phyloP scores from a whole-genome alignment of 306 rosid genomes.

The Trifolium subterraneum region DNA sequence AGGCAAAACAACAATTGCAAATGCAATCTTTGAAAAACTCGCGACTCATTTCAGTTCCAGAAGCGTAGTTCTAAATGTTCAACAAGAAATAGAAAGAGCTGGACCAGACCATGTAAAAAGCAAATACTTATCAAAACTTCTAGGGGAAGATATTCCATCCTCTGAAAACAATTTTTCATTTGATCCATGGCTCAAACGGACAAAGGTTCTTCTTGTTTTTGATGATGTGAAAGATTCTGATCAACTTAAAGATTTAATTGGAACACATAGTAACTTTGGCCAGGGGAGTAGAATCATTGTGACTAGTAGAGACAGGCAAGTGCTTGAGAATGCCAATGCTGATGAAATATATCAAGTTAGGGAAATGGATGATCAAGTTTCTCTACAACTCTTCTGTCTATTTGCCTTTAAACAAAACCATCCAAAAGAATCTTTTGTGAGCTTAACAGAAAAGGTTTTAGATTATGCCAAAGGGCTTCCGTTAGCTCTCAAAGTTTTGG shows the following conservation, averaged over 20 bases:
- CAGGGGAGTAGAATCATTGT: neutral
- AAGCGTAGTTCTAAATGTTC: neutral
- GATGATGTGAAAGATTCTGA: neutral
- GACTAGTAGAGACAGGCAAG: neutral
- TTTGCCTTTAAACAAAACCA: neutral
- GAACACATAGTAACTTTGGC: neutral
- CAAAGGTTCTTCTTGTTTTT: neutral
- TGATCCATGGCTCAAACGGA: neutral
- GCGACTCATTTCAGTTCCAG: neutral
- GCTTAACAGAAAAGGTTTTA: constrained; percentile 6
- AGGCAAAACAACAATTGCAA: neutral
- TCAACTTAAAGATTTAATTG: neutral
- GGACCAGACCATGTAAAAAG: neutral
- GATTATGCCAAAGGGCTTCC: constrained; percentile 47
- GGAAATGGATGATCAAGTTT: neutral
- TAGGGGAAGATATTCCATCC: neutral
- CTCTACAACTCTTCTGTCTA: neutral
- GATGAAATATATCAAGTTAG: neutral
- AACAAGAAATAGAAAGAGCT: neutral
- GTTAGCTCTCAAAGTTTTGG: constrained; percentile 46
- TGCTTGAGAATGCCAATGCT: neutral
- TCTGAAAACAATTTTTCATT: neutral
- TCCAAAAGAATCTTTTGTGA: neutral
- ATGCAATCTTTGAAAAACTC: neutral
- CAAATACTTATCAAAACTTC: neutral